Conservation (phyloP, 148 eudicot species). For the Rhododendron vialii region DNA sequence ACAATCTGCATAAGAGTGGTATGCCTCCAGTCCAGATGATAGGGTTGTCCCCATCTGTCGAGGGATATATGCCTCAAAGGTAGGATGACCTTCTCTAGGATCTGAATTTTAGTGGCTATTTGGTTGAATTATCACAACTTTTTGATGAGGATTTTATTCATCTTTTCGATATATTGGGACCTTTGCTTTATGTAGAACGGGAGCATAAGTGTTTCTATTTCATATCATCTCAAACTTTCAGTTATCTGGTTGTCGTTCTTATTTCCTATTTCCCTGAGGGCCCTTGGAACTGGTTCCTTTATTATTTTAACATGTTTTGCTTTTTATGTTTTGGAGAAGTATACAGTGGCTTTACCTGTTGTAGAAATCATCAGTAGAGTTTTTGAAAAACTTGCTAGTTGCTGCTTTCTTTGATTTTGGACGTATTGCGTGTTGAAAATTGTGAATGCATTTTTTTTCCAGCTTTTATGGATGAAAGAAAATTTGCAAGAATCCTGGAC, state of each 20-base stretch:
- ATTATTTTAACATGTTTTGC: background rate
- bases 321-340: background rate
- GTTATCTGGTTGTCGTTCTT: background rate
- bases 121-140: background rate
- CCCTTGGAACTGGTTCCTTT: background rate
- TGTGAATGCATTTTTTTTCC: conserved; percentile 18
- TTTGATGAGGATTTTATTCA: background rate
- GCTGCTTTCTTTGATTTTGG: background rate
- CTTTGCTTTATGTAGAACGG: background rate
- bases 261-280: background rate
- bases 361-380: background rate
- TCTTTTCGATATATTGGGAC: background rate
- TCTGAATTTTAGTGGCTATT: background rate
- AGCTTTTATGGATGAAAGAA: conserved; percentile 99
- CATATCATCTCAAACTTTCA: too few species aligned
- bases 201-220: background rate
- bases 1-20: background rate
- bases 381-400: background rate
- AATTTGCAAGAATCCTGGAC: conserved; percentile 97
- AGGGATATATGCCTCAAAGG: background rate
- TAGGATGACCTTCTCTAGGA: background rate
- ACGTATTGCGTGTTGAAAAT: background rate
- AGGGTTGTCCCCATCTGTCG: background rate
- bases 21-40: background rate
- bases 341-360: background rate